Base-by-base conservation (phyloP, 2,329 filamentous ascomycete species). In the Calonectria pauciramosa region DNA sequence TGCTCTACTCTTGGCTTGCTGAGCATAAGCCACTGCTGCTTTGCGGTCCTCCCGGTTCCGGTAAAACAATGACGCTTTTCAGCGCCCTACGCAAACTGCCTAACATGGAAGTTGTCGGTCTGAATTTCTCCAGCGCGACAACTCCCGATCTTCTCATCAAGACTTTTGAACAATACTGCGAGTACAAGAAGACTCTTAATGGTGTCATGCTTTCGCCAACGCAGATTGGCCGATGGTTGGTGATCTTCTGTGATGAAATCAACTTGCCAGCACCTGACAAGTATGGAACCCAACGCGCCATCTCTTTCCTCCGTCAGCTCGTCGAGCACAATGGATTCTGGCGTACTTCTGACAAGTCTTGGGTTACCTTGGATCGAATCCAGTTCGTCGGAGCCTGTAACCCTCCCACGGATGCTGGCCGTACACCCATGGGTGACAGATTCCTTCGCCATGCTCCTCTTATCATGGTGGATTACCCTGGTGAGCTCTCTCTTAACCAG, bases 31-130 rank as follows among this genome's bases (percentile, higher is more conserved):
- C 97, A 16, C 89, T 99, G 23, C 89, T 99, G 68, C 93, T 99
- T 20, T 99, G 97, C 84, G 97, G 97, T 85, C 97, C 97, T 83
- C 97, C 97, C 73, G 97, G 97, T 88, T 99, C 97, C 67, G 97
- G 97, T 89, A 99, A 99, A 89, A 99, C 97, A 6, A 99, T 99
- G 97, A 99, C 97, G 14, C 89, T 99, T 16, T 99, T 99, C 88
- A 98, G 96, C 83, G 97, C 97, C 41, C 91, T 99, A 69, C 94
- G 97, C 77, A 99, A 99, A 86, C 89, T 99, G 72, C 96, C 96
- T 4, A 98, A 98, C 84, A 98, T 99, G 96, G 97, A 99, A 86
- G 96, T 98, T 72, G 97, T 99, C 38, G 97, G 97, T 64, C 95
- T 99, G 84, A 99, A 99, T 86, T 99, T 99, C 85, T 99, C 97